A percentile compares a stretch with the other conserved stretches of the same genome.
Evolutionary conservation across 2,329 filamentous ascomycete species (phyloP).

Genomic region (Polychaeton citri): DNA sequence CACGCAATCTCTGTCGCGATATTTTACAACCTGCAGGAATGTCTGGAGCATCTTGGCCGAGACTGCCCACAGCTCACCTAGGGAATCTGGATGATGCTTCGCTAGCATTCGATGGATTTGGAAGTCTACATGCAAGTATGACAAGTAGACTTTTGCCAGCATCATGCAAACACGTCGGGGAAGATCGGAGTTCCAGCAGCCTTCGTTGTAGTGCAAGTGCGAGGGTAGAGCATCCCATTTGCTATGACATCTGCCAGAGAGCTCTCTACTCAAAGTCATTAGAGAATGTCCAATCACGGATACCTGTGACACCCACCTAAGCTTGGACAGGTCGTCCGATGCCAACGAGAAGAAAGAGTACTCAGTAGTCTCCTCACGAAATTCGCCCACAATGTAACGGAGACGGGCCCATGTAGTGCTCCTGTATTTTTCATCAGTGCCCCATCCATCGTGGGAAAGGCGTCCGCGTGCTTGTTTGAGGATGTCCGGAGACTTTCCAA

Average conservation of each 20-base stretch:
- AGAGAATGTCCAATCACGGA: too few relatives aligned
- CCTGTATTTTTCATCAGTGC: background rate
- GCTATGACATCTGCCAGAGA: background rate
- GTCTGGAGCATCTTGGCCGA: constrained; percentile 6
- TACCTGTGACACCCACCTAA: too few relatives aligned
- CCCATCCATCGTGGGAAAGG: constrained; percentile 5
- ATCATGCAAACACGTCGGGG: constrained; percentile 5
- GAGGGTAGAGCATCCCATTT: constrained; percentile 4
- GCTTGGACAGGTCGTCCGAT: background rate
- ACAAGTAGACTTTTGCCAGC: constrained; percentile 7
- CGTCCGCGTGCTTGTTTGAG: background rate
- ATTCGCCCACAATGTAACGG: background rate
- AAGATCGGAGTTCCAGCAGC: constrained; percentile 7
- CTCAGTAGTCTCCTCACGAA: constrained; percentile 1
- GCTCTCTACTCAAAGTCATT: background rate
- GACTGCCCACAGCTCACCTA: constrained; percentile 2
- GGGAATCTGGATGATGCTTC: constrained; percentile 1
- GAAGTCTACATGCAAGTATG: constrained; percentile 9
- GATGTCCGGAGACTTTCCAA: background rate
- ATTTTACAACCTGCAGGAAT: constrained; percentile 7
- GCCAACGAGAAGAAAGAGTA: background rate
- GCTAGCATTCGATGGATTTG: constrained; percentile 9
- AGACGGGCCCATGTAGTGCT: constrained; percentile 2
- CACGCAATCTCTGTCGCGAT: constrained; percentile 5
- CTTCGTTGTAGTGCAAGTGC: constrained; percentile 7